Conservation (phyloP, 768 basidiomycete species). For the Calocera viscosa region DNA sequence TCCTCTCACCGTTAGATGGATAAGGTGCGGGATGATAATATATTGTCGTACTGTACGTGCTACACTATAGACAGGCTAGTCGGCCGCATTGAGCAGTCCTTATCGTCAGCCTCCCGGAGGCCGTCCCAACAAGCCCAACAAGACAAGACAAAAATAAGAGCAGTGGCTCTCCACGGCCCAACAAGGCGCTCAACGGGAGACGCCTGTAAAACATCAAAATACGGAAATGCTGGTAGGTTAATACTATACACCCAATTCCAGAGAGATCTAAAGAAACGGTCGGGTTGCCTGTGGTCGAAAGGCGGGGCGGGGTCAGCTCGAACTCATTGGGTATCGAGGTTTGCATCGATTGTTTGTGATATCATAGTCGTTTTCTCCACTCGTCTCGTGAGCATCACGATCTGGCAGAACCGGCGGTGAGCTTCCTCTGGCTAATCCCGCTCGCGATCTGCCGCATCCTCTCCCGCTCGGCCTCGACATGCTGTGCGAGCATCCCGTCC, state of each 20-base stretch:
- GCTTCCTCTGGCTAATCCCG: neutral
- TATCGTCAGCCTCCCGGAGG: neutral
- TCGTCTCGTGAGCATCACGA: neutral
- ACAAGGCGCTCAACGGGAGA: neutral
- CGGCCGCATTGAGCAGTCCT: neutral
- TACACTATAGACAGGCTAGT: neutral
- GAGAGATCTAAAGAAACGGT: neutral
- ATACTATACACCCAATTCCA: conserved; percentile 9
- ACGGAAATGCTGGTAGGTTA: neutral
- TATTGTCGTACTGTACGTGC: neutral
- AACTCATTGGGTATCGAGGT: conserved; percentile 7
- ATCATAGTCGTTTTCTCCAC: neutral
- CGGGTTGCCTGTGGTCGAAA: neutral
- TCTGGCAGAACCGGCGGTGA: neutral
- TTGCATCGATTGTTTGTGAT: neutral
- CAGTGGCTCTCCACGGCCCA: neutral
- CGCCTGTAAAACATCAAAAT: neutral
- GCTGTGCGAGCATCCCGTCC: conserved; percentile 69
- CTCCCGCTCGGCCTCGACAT: conserved; percentile 74
- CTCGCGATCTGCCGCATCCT: conserved; percentile 61
- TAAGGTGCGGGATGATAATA: no score
- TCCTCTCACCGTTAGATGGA: no score
- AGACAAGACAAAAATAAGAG: neutral
- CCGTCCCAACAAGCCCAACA: neutral
- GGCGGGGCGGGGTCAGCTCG: neutral